Evolutionary conservation across 75 land plant species (phyloP).

Genomic region (Pseudotsuga menziesii): DNA sequence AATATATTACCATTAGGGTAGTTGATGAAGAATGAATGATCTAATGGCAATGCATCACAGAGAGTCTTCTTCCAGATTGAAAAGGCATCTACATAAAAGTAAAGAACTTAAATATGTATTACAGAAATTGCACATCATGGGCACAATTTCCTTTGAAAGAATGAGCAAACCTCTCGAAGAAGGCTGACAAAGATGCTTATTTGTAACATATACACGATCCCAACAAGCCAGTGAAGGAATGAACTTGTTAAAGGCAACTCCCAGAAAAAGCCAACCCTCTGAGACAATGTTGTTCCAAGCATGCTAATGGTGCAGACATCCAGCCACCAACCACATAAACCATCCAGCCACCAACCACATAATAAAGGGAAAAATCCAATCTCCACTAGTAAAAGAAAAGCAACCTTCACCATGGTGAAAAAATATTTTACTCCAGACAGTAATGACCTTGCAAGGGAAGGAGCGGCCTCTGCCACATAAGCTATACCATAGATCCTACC

Average conservation of each 20-base stretch:
- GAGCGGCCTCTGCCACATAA: constrained; percentile 71
- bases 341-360: constrained; percentile 99
- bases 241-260: constrained; percentile 79
- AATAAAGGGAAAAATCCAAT: constrained; percentile 89
- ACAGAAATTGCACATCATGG: too few species aligned
- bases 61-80: too few species aligned
- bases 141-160: not conserved
- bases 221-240: constrained; percentile 89
- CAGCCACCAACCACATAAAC: constrained; percentile 99
- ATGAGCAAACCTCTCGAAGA: constrained; percentile 71
- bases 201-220: constrained; percentile 93
- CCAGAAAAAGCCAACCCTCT: constrained; percentile 79
- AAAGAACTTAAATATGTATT: too few species aligned
- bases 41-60: too few species aligned
- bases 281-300: constrained; percentile 59
- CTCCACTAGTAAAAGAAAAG: constrained; percentile 84
- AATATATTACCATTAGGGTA: too few species aligned
- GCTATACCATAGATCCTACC: constrained; percentile 67
- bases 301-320: constrained; percentile 90
- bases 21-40: too few species aligned
- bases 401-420: constrained; percentile 89
- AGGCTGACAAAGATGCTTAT: constrained; percentile 94
- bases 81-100: too few species aligned
- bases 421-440: constrained; percentile 75
- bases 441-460: constrained; percentile 66